Evolutionary conservation across 805 yeast genomes (phyloP), one percentile per base, ranked within the genome.

Genomic region (Kodamaea kakaduensis): DNA sequence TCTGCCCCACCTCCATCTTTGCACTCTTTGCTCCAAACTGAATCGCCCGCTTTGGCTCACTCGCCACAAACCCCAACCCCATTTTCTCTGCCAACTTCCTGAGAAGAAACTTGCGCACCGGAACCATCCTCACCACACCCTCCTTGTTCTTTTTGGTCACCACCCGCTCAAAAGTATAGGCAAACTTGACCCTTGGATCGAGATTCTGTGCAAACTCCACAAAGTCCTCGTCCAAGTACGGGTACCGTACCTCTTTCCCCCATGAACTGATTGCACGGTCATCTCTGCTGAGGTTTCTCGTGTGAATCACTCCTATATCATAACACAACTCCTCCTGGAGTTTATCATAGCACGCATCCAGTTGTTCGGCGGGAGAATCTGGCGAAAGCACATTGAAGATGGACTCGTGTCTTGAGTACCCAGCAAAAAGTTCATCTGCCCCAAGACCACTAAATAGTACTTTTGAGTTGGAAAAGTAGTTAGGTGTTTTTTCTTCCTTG

Each of bases 11-110:
- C 43, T 84, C 89, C 81, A 93, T 78, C 57, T 90, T 94, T 1
- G 99, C 98, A 52, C 95, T 82, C 44, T 84, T 80, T 0, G 97
- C 85, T 0, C 99, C 99, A 58, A 93, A 93, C 53, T 93, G 98
- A 41, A 93, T 88, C 0, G 99, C 99, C 31, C 99, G 68, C 53
- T 93, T 93, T 1, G 83, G 77, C 52, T 93, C 97, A 15, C 67
- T 64, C 12, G 77, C 61, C 0, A 88, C 93, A 54, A 69, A 71
- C 0, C 44, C 53, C 21, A 86, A 52, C 0, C 71, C 73, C 13
- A 81, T 45, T 3, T 14, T 20, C 0, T 48, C 54, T 0, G 97
- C 96, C 6, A 84, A 50, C 32, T 63, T 57, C 32, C 97, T 59
- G 26, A 93, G 59, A 1, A 83, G 57, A 42, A 58, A 62, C 53